Conservation (phyloP, 148 eudicot species). For the Arbutus unedo region DNA sequence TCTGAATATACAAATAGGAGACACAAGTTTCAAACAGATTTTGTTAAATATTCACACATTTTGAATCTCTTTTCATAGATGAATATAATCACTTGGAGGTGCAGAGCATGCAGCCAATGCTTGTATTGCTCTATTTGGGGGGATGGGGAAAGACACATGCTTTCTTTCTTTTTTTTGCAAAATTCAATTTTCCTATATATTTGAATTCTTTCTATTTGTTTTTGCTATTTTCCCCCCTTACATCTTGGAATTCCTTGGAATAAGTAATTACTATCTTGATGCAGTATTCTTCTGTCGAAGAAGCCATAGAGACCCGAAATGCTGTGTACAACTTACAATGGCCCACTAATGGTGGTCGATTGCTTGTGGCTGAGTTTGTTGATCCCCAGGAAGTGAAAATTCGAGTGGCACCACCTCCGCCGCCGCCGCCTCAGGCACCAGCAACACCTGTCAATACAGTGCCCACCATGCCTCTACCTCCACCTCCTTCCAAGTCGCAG, state of each 20-base stretch:
- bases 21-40: no score
- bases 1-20: no score
- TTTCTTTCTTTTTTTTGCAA: not conserved
- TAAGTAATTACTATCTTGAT: not conserved
- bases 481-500: constrained; percentile 19
- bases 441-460: constrained; percentile 42
- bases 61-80: no score
- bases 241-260: not conserved
- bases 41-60: no score
- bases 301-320: constrained; percentile 83
- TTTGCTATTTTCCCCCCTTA: no score
- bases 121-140: no score
- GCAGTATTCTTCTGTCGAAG: constrained; percentile 85
- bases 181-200: not conserved
- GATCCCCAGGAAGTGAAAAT: constrained; percentile 81
- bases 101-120: no score
- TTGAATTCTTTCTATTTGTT: not conserved
- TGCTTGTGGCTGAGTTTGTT: constrained; percentile 81
- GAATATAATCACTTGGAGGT: no score
- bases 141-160: no score
- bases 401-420: constrained; percentile 49
- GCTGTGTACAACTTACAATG: constrained; percentile 86
- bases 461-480: constrained; percentile 23
- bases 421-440: constrained; percentile 30
- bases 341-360: constrained; percentile 91